Conservation (phyloP, 208 protist species). For the Trypanosomatidae sp. region DNA sequence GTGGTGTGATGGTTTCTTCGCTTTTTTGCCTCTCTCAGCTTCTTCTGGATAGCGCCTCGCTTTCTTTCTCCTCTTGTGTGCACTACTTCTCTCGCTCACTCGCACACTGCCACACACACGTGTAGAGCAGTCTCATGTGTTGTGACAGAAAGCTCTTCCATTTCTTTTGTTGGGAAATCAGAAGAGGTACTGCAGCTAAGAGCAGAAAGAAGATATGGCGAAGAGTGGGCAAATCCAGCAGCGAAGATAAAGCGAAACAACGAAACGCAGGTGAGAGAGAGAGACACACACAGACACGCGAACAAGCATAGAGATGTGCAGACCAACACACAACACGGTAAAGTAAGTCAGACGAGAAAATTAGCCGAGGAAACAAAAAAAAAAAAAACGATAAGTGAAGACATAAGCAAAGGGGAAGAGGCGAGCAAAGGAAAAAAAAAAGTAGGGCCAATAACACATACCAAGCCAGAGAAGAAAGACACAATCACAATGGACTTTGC, state of each 20-base stretch:
- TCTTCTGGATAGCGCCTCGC: not conserved
- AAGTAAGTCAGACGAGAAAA: not conserved
- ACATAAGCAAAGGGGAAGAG: not conserved
- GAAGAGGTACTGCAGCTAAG: not conserved
- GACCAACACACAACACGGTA: not conserved
- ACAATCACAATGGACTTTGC: not conserved
- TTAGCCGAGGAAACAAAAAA: not conserved
- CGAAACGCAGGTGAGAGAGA: not conserved
- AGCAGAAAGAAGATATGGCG: not conserved
- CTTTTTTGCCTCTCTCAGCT: not conserved
- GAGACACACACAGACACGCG: not conserved
- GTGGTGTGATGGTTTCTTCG: not conserved
- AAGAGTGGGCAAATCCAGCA: no score
- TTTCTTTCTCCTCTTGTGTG: not conserved
- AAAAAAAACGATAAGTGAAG: not conserved
- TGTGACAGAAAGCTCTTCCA: not conserved
- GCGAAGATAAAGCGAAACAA: constrained; percentile 1
- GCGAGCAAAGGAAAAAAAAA: not conserved
- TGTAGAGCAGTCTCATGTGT: not conserved
- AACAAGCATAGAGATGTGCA: not conserved
- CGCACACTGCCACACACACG: not conserved
- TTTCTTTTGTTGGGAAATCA: not conserved
- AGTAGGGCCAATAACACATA: not conserved
- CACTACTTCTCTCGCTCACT: not conserved
- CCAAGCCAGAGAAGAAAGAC: not conserved